These are phyloP conservation scores for Orobanche coerulescens DNA, from an alignment of 257 asterid genomes.

Conservation along the genomic window DNA sequence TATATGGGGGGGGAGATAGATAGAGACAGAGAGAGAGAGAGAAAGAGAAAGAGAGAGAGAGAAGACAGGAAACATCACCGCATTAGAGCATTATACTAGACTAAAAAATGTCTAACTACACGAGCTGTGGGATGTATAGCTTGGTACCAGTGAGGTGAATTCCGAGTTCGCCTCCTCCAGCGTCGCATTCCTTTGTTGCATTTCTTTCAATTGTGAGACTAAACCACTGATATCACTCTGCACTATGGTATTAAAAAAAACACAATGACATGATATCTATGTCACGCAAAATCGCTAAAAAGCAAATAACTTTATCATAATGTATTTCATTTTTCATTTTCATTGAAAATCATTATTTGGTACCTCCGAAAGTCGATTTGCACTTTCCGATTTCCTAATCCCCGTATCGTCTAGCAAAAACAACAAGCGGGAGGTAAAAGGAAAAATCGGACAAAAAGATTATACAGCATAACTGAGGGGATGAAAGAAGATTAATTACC, in stretches of 20 bases:
- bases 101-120: conserved; percentile 3
- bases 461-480: not conserved
- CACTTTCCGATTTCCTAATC: conserved; percentile 67
- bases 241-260: conserved; percentile 19
- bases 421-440: not conserved
- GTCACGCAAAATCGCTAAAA: not conserved
- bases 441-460: not conserved
- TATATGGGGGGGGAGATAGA: too few species aligned
- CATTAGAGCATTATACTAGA: not conserved
- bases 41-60: not conserved
- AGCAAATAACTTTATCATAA: not conserved
- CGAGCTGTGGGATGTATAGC: not conserved
- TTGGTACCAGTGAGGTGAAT: conserved; percentile 50
- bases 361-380: conserved; percentile 82
- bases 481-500: conserved; percentile 29
- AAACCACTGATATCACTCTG: conserved; percentile 84
- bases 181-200: conserved; percentile 57
- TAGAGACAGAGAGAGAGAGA: too few species aligned
- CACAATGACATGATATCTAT: not conserved
- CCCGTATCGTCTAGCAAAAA: conserved; percentile 41
- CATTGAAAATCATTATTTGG: not conserved
- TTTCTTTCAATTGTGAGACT: conserved; percentile 67
- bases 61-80: conserved; percentile 11
- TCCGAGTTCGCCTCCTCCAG: conserved; percentile 59
- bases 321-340: not conserved